Conservation (phyloP, 169 alveolate species). For the Prorocentrum cordatum region DNA sequence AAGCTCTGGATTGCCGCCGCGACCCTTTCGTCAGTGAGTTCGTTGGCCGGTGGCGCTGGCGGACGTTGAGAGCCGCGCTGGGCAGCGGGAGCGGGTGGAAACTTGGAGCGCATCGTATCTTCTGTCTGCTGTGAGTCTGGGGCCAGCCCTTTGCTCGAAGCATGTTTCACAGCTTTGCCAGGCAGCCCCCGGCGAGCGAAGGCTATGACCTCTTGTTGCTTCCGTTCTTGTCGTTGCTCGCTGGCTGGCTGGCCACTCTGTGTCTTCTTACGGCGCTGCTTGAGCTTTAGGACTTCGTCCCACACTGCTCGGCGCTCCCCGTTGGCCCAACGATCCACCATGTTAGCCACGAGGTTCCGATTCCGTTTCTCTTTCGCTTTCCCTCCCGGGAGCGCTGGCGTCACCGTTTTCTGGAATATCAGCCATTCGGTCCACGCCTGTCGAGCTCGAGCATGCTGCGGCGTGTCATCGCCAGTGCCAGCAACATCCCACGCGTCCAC, state of each 20-base stretch:
- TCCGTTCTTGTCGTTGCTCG: too few species aligned
- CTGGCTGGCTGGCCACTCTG: background rate
- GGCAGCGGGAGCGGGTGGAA: background rate
- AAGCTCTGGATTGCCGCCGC: background rate
- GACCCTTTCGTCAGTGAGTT: background rate
- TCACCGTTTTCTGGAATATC: background rate
- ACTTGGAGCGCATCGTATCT: background rate
- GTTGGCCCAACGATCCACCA: background rate
- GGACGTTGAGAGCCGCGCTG: background rate
- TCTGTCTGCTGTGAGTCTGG: background rate
- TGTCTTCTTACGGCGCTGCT: too few species aligned
- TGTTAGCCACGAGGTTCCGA: background rate
- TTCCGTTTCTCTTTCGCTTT: background rate
- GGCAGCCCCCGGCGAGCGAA: conserved; percentile 17
- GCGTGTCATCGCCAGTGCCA: too few species aligned
- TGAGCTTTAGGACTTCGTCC: background rate
- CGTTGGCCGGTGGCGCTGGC: background rate
- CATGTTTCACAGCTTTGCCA: conserved; percentile 6
- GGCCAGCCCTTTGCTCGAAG: background rate
- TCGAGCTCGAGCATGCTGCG: background rate
- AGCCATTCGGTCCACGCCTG: background rate
- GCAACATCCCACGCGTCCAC: background rate
- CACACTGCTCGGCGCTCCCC: conserved; percentile 2
- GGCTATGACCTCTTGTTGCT: background rate
- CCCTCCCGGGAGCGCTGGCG: background rate